Evolutionary conservation across 2,329 filamentous ascomycete genomes (phyloP), one percentile per base, ranked within the genome.

Genomic region (Cladophialophora exuberans): DNA sequence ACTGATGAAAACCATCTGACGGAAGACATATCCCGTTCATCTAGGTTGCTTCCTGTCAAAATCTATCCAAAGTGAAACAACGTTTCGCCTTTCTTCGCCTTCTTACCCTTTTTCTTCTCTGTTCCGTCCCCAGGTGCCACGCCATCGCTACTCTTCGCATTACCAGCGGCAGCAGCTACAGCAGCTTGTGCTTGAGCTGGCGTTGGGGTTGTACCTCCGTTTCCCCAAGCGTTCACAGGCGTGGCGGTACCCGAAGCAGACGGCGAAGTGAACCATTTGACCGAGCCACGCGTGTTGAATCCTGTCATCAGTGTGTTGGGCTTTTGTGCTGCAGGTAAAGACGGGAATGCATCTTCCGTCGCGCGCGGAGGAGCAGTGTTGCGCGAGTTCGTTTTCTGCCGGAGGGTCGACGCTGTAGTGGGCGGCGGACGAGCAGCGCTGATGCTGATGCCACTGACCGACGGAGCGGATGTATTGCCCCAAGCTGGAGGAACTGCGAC

Each of bases 291-390:
- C 2, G 76, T 77, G 33, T 64, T 63, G 44, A 76, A 71, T 6
- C 76, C 76, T 0, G 74, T 69, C 38, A 65, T 65, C 71, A 77
- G 78, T 36, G 81, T 78, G 28, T 78, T 80, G 3, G 83, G 83
- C 64, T 85, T 97, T 0, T 88, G 81, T 1, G 90, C 91, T 0
- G 85, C 79, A 0, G 92, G 92, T 1, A 97, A 79, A 1, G 90
- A 86, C 0, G 92, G 93, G 72, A 97, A 97, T 0, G 85, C 84
- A 59, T 92, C 87, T 7, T 69, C 65, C 6, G 66, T 69, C 13
- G 59, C 63, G 6, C 62, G 39, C 74, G 73, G 42, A 69, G 72
- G 25, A 18, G 52, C 43, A 23, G 66, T 67, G 22, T 57, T 42
- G 45, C 35, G 20, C 17, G 39, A 17, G 18, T 35, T 33, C 4